phyloP scores from a whole-genome alignment of 73 alveolate genomes.

The Paramecium octaurelia region DNA sequence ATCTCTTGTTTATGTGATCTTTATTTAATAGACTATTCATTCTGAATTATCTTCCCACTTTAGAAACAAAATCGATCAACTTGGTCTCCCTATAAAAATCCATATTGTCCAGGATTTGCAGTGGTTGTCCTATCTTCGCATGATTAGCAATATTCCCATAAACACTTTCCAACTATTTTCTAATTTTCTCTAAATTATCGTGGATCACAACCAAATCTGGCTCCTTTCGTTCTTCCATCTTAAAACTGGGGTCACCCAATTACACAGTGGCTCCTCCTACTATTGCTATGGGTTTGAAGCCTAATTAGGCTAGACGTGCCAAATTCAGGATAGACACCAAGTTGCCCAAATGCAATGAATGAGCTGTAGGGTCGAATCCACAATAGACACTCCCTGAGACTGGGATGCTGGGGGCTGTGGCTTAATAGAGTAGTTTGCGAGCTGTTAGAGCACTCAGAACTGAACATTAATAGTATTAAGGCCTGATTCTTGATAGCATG shows the following conservation, averaged over 20 bases:
- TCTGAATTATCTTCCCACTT: slow-evolving; percentile 52
- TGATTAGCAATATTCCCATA: background rate
- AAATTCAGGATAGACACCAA: slow-evolving; percentile 53
- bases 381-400: slow-evolving; percentile 31
- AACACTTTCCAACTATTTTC: background rate
- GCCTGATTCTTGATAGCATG: background rate
- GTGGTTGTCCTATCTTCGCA: background rate
- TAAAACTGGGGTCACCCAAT: slow-evolving; percentile 66
- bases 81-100: slow-evolving; percentile 49
- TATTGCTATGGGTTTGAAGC: slow-evolving; percentile 61
- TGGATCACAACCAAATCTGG: background rate
- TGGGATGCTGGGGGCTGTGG: background rate
- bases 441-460: background rate
- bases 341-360: slow-evolving; percentile 64
- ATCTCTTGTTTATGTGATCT: background rate
- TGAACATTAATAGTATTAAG: background rate
- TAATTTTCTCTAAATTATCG: slow-evolving; percentile 15
- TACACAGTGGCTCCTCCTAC: slow-evolving; percentile 68
- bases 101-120: background rate
- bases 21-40: slow-evolving; percentile 10
- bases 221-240: slow-evolving; percentile 38
- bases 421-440: background rate
- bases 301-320: background rate
- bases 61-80: slow-evolving; percentile 44
- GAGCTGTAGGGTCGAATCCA: slow-evolving; percentile 70